Conservation (phyloP, 352 stramenopile genomes). For the Thraustotheca clavata region DNA sequence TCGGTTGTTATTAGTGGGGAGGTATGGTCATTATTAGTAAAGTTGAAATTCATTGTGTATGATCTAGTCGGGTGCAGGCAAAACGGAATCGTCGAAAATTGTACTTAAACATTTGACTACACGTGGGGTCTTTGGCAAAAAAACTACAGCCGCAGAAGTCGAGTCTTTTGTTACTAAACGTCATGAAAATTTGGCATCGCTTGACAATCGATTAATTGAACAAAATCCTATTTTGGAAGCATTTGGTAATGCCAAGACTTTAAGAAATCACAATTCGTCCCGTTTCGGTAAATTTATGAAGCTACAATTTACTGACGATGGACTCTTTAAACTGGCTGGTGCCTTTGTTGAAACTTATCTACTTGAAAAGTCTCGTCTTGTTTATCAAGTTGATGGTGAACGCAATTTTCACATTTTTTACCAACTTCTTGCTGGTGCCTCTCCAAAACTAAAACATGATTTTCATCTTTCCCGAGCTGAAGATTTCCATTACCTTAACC, state of each 20-base stretch:
- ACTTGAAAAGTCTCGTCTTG: slow-evolving; percentile 81
- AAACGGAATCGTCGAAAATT: slow-evolving; percentile 87
- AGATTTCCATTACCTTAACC: slow-evolving; percentile 92
- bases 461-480: slow-evolving; percentile 66
- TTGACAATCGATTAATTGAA: slow-evolving; percentile 78
- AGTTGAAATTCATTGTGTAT: neutral
- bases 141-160: slow-evolving; percentile 63
- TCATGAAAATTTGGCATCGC: slow-evolving; percentile 42
- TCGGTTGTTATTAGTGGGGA: slow-evolving; percentile 82
- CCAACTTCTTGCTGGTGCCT: slow-evolving; percentile 75
- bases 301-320: slow-evolving; percentile 88
- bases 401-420: slow-evolving; percentile 96
- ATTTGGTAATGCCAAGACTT: slow-evolving; percentile 93
- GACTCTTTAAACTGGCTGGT: slow-evolving; percentile 74
- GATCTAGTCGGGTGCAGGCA: slow-evolving; percentile 64
- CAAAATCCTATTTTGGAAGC: slow-evolving; percentile 93
- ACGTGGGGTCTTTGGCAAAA: slow-evolving; percentile 79
- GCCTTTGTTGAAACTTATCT: slow-evolving; percentile 86
- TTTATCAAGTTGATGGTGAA: slow-evolving; percentile 85
- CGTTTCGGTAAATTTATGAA: slow-evolving; percentile 96
- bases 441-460: slow-evolving; percentile 36
- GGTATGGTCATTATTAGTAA: neutral
- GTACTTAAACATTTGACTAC: slow-evolving; percentile 84
- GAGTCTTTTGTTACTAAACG: slow-evolving; percentile 41
- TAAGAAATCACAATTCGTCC: slow-evolving; percentile 92